Conservation (phyloP, 2,329 filamentous ascomycete species). For the Aspergillus sojae region DNA sequence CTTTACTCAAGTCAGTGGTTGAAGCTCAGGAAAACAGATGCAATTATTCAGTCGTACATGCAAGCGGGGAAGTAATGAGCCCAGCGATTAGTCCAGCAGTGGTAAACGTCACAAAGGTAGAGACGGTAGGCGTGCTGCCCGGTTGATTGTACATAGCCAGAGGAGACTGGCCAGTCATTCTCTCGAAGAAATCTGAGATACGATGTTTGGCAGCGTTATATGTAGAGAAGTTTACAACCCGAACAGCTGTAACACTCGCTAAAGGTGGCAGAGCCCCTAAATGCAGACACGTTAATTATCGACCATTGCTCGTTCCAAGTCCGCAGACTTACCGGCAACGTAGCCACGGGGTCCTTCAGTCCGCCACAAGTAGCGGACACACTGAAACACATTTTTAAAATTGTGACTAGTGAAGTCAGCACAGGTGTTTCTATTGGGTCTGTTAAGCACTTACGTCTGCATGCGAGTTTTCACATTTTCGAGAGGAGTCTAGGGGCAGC, state of each 20-base stretch:
- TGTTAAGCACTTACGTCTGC: constrained; percentile 46
- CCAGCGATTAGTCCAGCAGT: constrained; percentile 47
- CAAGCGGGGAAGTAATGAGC: constrained; percentile 44
- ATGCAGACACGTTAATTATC: constrained; percentile 5
- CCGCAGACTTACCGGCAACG: constrained; percentile 44
- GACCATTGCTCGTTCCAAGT: neutral
- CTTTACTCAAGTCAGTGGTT: constrained; percentile 24
- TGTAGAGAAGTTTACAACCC: constrained; percentile 50
- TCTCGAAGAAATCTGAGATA: constrained; percentile 43
- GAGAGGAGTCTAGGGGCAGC: constrained; percentile 43
- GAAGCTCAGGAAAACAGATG: neutral
- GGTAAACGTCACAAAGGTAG: constrained; percentile 47
- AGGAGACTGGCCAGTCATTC: constrained; percentile 45
- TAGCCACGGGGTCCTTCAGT: constrained; percentile 52
- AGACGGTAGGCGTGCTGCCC: constrained; percentile 45
- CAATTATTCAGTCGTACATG: constrained; percentile 39
- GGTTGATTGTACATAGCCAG: constrained; percentile 44
- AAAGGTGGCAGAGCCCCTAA: constrained; percentile 49
- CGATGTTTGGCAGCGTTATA: constrained; percentile 47
- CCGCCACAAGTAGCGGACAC: constrained; percentile 49
- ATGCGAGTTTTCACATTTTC: constrained; percentile 54
- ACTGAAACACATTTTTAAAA: constrained; percentile 47
- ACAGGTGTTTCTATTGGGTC: neutral
- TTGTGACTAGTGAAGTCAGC: constrained; percentile 40
- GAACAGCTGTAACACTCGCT: constrained; percentile 48